A percentile compares a stretch with the other conserved stretches of the same genome.
These are phyloP conservation scores for Gnomoniopsis sp. DNA, from an alignment of 2,329 filamentous ascomycete genomes.

Conservation along the genomic window DNA sequence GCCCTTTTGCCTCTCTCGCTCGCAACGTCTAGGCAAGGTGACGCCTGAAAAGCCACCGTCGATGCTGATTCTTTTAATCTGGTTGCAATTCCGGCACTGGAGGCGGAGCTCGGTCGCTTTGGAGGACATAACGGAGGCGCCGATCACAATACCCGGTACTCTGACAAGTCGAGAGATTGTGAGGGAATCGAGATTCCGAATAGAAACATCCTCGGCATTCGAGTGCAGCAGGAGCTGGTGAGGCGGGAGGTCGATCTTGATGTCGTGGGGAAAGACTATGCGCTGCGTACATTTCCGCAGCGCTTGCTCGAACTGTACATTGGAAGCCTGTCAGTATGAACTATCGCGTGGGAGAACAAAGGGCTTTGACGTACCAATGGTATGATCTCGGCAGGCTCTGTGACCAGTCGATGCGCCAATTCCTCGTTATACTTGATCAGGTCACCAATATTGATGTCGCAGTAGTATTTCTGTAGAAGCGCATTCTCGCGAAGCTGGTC, in stretches of 20 bases:
- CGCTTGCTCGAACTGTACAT: constrained; percentile 77
- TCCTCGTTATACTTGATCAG: constrained; percentile 96
- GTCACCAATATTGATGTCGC: constrained; percentile 93
- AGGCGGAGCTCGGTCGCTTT: constrained; percentile 87
- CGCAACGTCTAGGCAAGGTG: constrained; percentile 77
- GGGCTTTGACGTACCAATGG: constrained; percentile 64
- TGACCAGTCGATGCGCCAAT: constrained; percentile 82
- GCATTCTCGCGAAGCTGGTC: constrained; percentile 96
- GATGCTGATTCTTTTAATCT: constrained; percentile 67
- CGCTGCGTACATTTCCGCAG: constrained; percentile 87
- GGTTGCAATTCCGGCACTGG: constrained; percentile 82
- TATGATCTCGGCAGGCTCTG: constrained; percentile 88
- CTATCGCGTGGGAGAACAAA: background rate
- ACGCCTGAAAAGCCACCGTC: constrained; percentile 85
- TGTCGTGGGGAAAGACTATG: constrained; percentile 80
- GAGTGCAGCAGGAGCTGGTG: constrained; percentile 96
- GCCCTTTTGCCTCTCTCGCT: constrained; percentile 57
- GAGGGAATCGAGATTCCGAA: constrained; percentile 87
- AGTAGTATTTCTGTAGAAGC: constrained; percentile 88
- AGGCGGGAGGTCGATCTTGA: constrained; percentile 69
- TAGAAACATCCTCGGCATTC: constrained; percentile 83
- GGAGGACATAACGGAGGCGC: constrained; percentile 92
- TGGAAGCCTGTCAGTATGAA: constrained; percentile 4
- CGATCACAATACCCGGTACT: constrained; percentile 96
- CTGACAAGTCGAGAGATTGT: constrained; percentile 93